Evolutionary conservation across 306 rosid species (phyloP).

Genomic region (Citrullus mucosospermus): DNA sequence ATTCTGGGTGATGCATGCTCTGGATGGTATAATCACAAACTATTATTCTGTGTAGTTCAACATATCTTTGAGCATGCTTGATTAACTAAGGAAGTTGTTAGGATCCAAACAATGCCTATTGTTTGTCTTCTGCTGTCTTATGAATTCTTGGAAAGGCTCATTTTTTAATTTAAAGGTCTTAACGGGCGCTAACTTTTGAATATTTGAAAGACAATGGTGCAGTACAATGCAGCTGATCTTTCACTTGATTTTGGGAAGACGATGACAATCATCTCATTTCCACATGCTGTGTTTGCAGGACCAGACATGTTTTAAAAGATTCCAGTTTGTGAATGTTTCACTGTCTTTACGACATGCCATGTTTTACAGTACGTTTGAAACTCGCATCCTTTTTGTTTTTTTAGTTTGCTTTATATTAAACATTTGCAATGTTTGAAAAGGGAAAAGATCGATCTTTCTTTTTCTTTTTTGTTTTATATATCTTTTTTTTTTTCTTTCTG

Average conservation of each 20-base stretch:
- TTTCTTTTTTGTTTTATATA: neutral
- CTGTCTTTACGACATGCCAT: neutral
- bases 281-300: neutral
- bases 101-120: neutral
- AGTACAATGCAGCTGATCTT: no score
- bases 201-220: neutral
- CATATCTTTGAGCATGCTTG: neutral
- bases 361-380: neutral
- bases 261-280: neutral
- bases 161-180: no score
- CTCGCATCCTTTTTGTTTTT: no score
- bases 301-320: neutral
- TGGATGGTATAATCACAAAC: neutral
- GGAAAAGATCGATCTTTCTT: neutral
- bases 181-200: neutral
- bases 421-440: neutral
- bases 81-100: neutral
- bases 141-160: neutral
- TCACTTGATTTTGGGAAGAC: neutral
- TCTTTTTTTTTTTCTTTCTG: neutral
- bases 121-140: neutral
- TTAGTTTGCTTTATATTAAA: neutral
- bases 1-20: neutral
- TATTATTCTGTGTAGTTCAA: neutral
- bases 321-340: neutral